These are phyloP conservation scores for Aureobasidium sp. DNA, from an alignment of 2,329 filamentous ascomycete species.

Conservation along the genomic window DNA sequence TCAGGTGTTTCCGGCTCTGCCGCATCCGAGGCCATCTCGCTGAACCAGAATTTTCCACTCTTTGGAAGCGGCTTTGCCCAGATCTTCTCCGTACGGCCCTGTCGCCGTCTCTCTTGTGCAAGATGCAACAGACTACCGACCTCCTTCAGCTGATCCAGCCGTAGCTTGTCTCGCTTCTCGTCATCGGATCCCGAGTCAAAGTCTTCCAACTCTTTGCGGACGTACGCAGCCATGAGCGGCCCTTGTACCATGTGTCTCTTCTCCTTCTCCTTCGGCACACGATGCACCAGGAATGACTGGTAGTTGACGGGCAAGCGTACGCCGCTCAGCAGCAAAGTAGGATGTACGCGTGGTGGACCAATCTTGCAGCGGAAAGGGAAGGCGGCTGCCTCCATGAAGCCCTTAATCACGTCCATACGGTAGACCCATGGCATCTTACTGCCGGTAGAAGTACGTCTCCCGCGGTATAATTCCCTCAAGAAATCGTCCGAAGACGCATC, in stretches of 20 bases:
- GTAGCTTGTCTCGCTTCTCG: slow-evolving; percentile 21
- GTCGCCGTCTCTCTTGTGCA: slow-evolving; percentile 54
- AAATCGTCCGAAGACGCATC: slow-evolving; percentile 15
- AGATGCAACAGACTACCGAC: slow-evolving; percentile 50
- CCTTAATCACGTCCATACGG: slow-evolving; percentile 49
- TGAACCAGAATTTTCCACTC: slow-evolving; percentile 13
- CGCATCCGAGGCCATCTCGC: slow-evolving; percentile 12
- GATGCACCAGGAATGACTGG: slow-evolving; percentile 48
- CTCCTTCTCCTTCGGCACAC: slow-evolving; percentile 48
- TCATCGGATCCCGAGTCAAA: slow-evolving; percentile 41
- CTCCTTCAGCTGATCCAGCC: slow-evolving; percentile 52
- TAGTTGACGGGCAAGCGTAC: slow-evolving; percentile 50
- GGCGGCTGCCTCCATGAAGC: slow-evolving; percentile 51
- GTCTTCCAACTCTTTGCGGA: slow-evolving; percentile 45
- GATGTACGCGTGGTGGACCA: slow-evolving; percentile 34
- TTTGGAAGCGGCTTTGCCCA: neutral
- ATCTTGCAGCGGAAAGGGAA: slow-evolving; percentile 54
- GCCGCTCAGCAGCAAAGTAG: slow-evolving; percentile 37
- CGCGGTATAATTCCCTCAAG: slow-evolving; percentile 42
- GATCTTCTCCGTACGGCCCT: slow-evolving; percentile 43
- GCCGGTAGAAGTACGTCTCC: slow-evolving; percentile 51
- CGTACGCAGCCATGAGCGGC: slow-evolving; percentile 50
- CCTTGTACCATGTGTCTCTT: slow-evolving; percentile 52
- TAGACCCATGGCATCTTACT: slow-evolving; percentile 53
- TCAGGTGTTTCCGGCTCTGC: neutral